A percentile compares a stretch with the other conserved stretches of the same genome.
phyloP scores from a whole-genome alignment of 305 asterid species.

The Nicotiana rustica region DNA sequence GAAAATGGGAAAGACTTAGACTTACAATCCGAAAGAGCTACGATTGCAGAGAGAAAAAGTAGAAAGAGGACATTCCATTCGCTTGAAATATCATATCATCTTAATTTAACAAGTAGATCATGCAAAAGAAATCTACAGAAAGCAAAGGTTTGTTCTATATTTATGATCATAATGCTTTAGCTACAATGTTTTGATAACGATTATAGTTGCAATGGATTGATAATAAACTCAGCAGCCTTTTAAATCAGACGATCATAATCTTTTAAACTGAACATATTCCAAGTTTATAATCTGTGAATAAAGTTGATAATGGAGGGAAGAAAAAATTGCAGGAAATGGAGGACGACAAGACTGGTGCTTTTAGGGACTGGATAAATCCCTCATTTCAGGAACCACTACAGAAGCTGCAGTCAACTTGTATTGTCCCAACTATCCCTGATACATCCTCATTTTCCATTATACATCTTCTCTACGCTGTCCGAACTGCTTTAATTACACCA shows the following conservation, averaged over 20 bases:
- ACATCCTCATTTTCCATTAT: conserved; percentile 33
- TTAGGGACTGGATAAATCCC: neutral
- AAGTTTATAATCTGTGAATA: neutral
- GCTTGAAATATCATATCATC: neutral
- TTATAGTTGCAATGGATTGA: neutral
- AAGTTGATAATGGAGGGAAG: neutral
- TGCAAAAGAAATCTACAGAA: neutral
- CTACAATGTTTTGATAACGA: neutral
- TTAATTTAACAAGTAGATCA: neutral
- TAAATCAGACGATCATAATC: neutral
- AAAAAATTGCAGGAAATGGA: neutral
- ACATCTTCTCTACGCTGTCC: conserved; percentile 40
- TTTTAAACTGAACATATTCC: neutral
- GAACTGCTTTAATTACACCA: conserved; percentile 36
- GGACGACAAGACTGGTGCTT: neutral
- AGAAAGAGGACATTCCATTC: conserved; percentile 13
- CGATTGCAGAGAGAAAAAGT: neutral
- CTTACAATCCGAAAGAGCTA: neutral
- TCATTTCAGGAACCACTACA: neutral
- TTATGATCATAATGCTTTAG: neutral
- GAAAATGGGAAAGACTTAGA: neutral
- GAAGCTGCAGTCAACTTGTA: neutral
- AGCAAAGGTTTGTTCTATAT: neutral
- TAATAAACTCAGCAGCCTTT: neutral
- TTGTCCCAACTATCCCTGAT: neutral